These are phyloP conservation scores for Corynespora cassiicola DNA, from an alignment of 2,329 filamentous ascomycete species.

Conservation along the genomic window DNA sequence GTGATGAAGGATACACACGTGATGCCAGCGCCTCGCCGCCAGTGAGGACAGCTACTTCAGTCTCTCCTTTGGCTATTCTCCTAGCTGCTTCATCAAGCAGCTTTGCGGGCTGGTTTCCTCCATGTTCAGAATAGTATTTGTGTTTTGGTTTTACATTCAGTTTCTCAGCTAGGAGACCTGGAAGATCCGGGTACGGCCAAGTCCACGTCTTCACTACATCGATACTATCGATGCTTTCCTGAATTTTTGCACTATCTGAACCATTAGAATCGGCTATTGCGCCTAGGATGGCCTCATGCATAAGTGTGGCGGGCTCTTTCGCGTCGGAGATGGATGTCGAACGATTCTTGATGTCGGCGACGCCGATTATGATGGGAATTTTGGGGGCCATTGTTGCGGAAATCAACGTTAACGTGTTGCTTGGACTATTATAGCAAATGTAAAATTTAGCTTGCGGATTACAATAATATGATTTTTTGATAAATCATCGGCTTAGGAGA, in stretches of 20 bases:
- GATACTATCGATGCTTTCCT: constrained; percentile 62
- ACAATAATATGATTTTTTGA: background rate
- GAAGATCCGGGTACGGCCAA: constrained; percentile 68
- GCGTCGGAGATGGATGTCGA: constrained; percentile 59
- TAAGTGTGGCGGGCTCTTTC: constrained; percentile 65
- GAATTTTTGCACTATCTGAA: constrained; percentile 43
- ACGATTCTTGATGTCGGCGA: constrained; percentile 67
- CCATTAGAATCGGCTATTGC: constrained; percentile 60
- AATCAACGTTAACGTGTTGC: background rate
- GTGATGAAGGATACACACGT: constrained; percentile 44
- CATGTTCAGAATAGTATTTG: constrained; percentile 62
- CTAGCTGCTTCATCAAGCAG: constrained; percentile 69
- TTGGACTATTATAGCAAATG: background rate
- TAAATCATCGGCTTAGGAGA: background rate
- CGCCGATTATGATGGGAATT: constrained; percentile 66
- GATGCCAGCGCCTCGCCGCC: constrained; percentile 71
- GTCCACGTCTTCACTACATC: constrained; percentile 69
- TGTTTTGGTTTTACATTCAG: constrained; percentile 58
- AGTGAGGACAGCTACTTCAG: constrained; percentile 64
- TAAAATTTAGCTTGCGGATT: background rate
- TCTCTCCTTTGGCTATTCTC: constrained; percentile 61
- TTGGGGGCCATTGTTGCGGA: constrained; percentile 4
- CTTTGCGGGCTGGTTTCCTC: constrained; percentile 68
- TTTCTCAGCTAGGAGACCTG: constrained; percentile 58
- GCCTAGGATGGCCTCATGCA: constrained; percentile 60